Base-by-base conservation (phyloP, 1,139 yeast genomes). In the Pichia inconspicua region DNA sequence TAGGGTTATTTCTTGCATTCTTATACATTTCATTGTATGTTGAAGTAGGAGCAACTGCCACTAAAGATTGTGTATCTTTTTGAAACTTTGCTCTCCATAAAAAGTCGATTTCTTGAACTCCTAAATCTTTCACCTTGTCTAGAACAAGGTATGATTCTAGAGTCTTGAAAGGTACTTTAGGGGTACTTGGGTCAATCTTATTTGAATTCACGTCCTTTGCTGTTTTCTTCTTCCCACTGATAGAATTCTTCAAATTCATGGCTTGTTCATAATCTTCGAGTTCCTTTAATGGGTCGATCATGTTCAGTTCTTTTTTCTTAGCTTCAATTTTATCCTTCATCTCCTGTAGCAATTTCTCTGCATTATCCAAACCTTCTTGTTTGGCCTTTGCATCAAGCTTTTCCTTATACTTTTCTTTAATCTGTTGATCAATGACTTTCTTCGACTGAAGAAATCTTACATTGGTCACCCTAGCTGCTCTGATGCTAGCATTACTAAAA, bases 21-120 rank as follows among this genome's bases (percentile, higher is more conserved):
- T 73, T 71, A 59, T 77, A 75, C 64, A 92, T 73, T 44, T 71
- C 73, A 25, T 82, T 71, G 61, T 78, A 90, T 27, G 80, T 78
- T 9, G 69, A 67, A 8, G 69, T 67, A 25, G 78, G 75, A 36
- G 89, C 69, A 1, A 77, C 70, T 0, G 97, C 95, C 56, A 80
- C 77, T 50, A 92, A 63, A 9, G 81, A 66, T 43, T 80, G 69
- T 17, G 81, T 83, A 53, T 78, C 78, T 48, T 67, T 64, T 41
- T 78, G 76, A 67, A 90, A 89, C 56, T 96, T 76, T 1, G 96
- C 89, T 63, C 87, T 81, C 99, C 99, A 92, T 37, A 92, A 71
- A 59, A 76, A 75, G 59, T 86, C 95, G 47, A 92, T 73, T 58
- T 90, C 96, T 55, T 77, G 75, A 7, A 66, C 58, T 2, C 79